These are phyloP conservation scores for Penicillium glabrum DNA, from an alignment of 2,329 filamentous ascomycete genomes.

Conservation along the genomic window DNA sequence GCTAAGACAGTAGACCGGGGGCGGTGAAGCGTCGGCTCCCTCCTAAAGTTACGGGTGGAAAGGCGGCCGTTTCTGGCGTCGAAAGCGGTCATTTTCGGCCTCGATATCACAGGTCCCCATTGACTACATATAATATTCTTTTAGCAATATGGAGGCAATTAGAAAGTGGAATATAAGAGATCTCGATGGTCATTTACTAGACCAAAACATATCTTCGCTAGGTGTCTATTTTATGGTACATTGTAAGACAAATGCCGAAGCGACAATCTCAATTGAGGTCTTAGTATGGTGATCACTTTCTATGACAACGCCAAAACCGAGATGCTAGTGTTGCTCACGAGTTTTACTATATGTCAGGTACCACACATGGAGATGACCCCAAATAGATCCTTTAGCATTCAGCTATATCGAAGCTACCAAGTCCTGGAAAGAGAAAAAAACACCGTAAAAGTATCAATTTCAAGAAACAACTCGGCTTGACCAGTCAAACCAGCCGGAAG, in stretches of 20 bases:
- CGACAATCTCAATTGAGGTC: too few species aligned
- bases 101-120: background rate
- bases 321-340: too few species aligned
- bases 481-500: slow-evolving; percentile 2
- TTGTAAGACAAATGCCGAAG: too few species aligned
- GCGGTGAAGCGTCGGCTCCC: too few species aligned
- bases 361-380: background rate
- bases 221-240: background rate
- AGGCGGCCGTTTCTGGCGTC: background rate
- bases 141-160: background rate
- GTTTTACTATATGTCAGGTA: too few species aligned
- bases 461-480: slow-evolving; percentile 1
- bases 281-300: too few species aligned
- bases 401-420: background rate
- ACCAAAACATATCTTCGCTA: background rate
- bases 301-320: too few species aligned
- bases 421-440: background rate
- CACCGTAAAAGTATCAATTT: background rate
- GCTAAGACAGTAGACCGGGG: too few species aligned
- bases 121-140: background rate
- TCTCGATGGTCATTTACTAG: background rate
- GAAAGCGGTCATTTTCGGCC: background rate
- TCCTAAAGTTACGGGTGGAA: too few species aligned
- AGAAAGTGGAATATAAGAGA: background rate
- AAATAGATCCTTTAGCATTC: background rate